Evolutionary conservation across 2,329 filamentous ascomycete species (phyloP).

Genomic region (Eutypella sp.): DNA sequence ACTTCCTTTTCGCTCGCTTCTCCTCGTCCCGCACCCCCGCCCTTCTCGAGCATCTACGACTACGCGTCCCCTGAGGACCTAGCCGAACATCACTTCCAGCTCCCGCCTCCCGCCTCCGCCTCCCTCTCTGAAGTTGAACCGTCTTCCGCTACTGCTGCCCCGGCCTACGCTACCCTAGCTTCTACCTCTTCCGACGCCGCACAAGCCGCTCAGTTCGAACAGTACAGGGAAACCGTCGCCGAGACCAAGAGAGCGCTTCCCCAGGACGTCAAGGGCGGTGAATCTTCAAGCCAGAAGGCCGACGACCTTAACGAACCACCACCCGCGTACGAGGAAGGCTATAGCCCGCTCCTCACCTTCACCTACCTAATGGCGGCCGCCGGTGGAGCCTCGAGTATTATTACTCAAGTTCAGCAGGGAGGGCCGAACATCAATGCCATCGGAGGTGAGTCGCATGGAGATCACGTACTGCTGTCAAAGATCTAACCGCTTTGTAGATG

Average conservation of each 20-base stretch:
- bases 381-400: conserved; percentile 95
- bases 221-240: conserved; percentile 49
- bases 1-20: conserved; percentile 26
- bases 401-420: conserved; percentile 96
- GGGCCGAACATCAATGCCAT: conserved; percentile 85
- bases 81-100: conserved; percentile 26
- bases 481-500: conserved; percentile 46
- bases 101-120: conserved; percentile 15
- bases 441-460: conserved; percentile 56
- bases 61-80: conserved; percentile 24
- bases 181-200: conserved; percentile 32
- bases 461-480: neutral
- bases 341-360: conserved; percentile 86
- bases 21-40: conserved; percentile 44
- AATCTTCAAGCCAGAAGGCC: conserved; percentile 64
- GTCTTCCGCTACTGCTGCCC: conserved; percentile 40
- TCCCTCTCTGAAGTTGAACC: conserved; percentile 27
- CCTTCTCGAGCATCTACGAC: conserved; percentile 57
- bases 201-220: conserved; percentile 29
- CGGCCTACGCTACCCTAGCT: conserved; percentile 48
- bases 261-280: conserved; percentile 67
- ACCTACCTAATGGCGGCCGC: conserved; percentile 97
- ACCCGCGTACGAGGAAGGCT: conserved; percentile 92
- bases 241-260: conserved; percentile 84
- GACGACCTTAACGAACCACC: conserved; percentile 81